Evolutionary conservation across 2,329 filamentous ascomycete species (phyloP), one percentile per base, ranked within the genome.

Genomic region (Hymenoscyphus scutula): DNA sequence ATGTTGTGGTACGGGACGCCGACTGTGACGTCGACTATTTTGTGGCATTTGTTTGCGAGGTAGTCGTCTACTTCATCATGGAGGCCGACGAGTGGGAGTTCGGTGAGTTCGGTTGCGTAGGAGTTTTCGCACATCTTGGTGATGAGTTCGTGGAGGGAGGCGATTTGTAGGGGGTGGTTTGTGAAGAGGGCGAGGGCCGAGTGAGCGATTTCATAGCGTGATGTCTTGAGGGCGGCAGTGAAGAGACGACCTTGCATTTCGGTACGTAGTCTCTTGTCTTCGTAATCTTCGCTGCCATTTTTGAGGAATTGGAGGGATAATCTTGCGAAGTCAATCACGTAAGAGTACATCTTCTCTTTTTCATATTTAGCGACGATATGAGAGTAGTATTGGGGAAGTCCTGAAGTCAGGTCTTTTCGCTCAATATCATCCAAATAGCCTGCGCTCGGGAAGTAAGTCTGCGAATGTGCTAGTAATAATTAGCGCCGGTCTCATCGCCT

Each of bases 321-420:
- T 45, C 86, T 84, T 45, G 91, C 88, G 78, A 97, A 97, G 68
- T 96, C 91, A 5, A 92, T 84, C 48, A 96, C 91, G 71, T 89
- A 90, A 1, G 90, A 89, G 74, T 90, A 91, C 0, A 89, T 87
- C 68, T 88, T 89, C 53, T 86, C 84, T 69, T 84, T 85, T 74
- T 97, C 93, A 72, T 90, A 98, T 1, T 99, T 81, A 23, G 86
- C 82, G 13, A 93, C 84, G 58, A 98, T 84, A 74, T 99, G 95
- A 51, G 89, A 86, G 75, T 96, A 96, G 77, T 97, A 99, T 66
- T 85, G 87, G 5, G 91, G 84, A 48, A 93, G 81, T 1, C 94
- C 95, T 61, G 85, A 85, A 72, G 92, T 84, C 27, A 89, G 75
- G 5, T 85, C 76, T 37, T 82, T 84, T 81, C 88, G 89, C 68